Evolutionary conservation across 768 basidiomycete species (phyloP), one percentile per base, ranked within the genome.

Genomic region (Suillus occidentalis): DNA sequence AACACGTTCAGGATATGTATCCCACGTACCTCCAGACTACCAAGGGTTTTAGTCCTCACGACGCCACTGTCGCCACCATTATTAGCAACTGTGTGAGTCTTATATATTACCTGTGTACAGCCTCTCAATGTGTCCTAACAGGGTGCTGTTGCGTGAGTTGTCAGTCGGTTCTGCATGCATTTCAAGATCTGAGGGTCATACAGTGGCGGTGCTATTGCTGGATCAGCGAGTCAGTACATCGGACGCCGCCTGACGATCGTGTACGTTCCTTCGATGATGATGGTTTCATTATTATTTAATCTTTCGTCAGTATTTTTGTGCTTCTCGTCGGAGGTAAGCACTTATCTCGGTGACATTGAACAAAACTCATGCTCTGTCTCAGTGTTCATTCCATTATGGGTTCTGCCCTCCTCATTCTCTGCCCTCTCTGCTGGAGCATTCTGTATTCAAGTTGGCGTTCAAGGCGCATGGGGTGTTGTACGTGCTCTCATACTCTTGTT

Each of bases 381-480:
- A 73, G 81, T 73, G 28, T 86, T 86, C 77, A 90, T 92, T 69
- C 90, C 90, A 0, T 81, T 95, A 2, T 96, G 94, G 95, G 91
- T 94, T 69, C 69, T 97, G 8, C 95, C 95, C 3, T 76, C 70
- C 7, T 76, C 82, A 1, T 95, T 95, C 75, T 74, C 83, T 1
- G 83, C 79, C 1, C 87, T 97, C 10, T 72, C 91, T 0, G 92
- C 92, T 0, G 93, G 93, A 10, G 94, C 93, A 1, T 97, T 96
- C 78, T 94, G 85, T 69, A 80, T 94, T 18, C 94, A 95, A 71
- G 86, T 92, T 68, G 92, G 92, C 60, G 92, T 96, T 0, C 95
- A 97, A 73, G 94, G 93, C 2, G 94, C 92, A 43, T 94, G 92
- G 91, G 92, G 92, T 70, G 89, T 93, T 13, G 91, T 93, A 72